Conservation (phyloP, 345 rosid genomes). For the Gossypium australe region DNA sequence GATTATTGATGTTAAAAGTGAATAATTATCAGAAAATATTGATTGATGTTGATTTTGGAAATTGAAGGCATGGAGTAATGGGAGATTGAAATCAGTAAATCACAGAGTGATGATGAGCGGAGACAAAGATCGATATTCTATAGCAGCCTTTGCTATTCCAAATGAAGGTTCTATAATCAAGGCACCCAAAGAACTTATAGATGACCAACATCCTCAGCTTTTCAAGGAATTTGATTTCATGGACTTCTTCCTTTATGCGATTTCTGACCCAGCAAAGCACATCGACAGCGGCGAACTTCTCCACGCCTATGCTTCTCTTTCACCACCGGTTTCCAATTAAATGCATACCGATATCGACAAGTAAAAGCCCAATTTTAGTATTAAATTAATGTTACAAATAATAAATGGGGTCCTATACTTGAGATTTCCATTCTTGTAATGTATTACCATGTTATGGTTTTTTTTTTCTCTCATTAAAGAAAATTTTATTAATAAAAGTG, state of each 20-base stretch:
- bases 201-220: constrained; percentile 10
- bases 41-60: not conserved
- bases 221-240: constrained; percentile 14
- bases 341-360: not conserved
- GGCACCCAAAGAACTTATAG: constrained; percentile 8
- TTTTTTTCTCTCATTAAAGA: no score
- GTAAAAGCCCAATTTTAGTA: not conserved
- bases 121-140: constrained; percentile 6
- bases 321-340: not conserved
- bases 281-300: not conserved
- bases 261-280: not conserved
- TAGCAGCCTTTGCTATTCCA: constrained; percentile 6
- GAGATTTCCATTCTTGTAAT: no score
- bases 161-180: constrained; percentile 2
- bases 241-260: constrained; percentile 1
- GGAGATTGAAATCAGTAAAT: constrained; percentile 13
- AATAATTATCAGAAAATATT: no score
- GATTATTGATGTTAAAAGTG: not conserved
- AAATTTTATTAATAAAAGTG: no score
- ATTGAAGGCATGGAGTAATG: constrained; percentile 15
- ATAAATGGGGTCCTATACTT: no score
- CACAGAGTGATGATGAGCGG: constrained; percentile 19
- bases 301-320: not conserved
- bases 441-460: no score
- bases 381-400: no score